A percentile compares a stretch with the other conserved stretches of the same genome.
These are phyloP conservation scores for Coelastrella sp. DNA, from an alignment of 139 green algal species.

Conservation along the genomic window DNA sequence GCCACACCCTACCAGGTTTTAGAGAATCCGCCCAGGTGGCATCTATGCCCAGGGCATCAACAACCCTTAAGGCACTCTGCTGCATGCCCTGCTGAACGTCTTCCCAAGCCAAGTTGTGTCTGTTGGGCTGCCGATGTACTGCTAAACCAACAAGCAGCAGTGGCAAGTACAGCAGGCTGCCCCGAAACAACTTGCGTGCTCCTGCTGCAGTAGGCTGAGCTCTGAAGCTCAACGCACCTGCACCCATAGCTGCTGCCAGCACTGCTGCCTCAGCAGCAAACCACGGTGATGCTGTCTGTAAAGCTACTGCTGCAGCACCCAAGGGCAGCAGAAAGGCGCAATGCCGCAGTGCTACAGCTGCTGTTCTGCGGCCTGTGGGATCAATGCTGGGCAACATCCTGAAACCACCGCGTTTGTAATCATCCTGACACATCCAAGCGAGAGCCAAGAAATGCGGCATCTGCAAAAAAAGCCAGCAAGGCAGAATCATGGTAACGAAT, in stretches of 20 bases:
- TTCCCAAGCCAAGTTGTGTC: constrained; percentile 15
- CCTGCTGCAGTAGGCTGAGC: constrained; percentile 42
- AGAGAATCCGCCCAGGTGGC: constrained; percentile 7
- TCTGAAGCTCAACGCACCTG: constrained; percentile 80
- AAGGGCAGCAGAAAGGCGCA: constrained; percentile 89
- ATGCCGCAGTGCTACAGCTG: constrained; percentile 89
- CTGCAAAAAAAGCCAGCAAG: too few species aligned
- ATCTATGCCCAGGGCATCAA: neutral
- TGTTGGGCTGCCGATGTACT: constrained; percentile 74
- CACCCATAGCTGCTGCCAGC: constrained; percentile 74
- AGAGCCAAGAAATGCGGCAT: constrained; percentile 99
- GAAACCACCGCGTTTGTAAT: constrained; percentile 89
- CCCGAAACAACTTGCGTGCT: constrained; percentile 89
- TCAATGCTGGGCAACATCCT: constrained; percentile 94
- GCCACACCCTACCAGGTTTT: constrained; percentile 12
- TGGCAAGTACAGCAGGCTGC: constrained; percentile 93
- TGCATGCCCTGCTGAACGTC: neutral
- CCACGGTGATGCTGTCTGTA: constrained; percentile 40
- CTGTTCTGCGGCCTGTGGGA: constrained; percentile 83
- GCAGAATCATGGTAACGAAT: neutral
- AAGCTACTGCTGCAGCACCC: constrained; percentile 69
- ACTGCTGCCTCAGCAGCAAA: constrained; percentile 49
- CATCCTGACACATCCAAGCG: constrained; percentile 93
- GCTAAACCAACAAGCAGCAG: constrained; percentile 87
- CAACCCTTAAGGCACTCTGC: neutral